Conservation (phyloP, 2,329 filamentous ascomycete species). For the Neofusicoccum kwambonambiense region DNA sequence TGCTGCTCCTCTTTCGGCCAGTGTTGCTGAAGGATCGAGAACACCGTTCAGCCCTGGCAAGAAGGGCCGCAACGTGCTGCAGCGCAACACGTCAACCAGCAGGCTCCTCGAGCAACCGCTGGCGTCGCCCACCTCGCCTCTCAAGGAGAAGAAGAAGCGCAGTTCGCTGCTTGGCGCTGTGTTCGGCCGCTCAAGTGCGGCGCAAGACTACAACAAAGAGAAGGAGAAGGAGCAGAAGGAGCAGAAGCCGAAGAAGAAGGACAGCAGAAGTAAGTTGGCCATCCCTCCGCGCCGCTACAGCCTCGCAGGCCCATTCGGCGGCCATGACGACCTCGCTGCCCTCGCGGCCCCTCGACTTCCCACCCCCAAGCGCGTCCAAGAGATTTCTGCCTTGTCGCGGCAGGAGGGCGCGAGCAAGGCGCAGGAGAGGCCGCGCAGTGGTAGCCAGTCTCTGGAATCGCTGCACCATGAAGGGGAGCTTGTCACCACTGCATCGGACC, state of each 20-base stretch:
- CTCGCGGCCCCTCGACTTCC: neutral
- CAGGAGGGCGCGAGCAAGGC: neutral
- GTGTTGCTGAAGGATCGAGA: neutral
- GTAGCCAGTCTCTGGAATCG: neutral
- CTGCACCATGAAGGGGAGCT: neutral
- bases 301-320: conserved; percentile 6
- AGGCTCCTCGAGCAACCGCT: neutral
- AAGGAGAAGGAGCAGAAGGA: conserved; percentile 4
- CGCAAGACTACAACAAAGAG: neutral
- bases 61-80: conserved; percentile 6
- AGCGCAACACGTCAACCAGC: neutral
- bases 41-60: neutral
- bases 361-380: neutral
- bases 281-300: conserved; percentile 6
- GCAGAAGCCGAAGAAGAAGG: conserved; percentile 8
- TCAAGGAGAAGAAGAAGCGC: conserved; percentile 8
- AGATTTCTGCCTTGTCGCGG: neutral
- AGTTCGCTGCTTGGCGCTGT: neutral
- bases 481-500: neutral
- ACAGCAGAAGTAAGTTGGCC: conserved; percentile 7
- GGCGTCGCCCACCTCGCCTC: neutral
- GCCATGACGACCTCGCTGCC: neutral
- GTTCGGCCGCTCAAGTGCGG: neutral
- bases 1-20: neutral
- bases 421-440: conserved; percentile 1